Evolutionary conservation across 75 land plant genomes (phyloP).

Genomic region (Larix kaempferi): DNA sequence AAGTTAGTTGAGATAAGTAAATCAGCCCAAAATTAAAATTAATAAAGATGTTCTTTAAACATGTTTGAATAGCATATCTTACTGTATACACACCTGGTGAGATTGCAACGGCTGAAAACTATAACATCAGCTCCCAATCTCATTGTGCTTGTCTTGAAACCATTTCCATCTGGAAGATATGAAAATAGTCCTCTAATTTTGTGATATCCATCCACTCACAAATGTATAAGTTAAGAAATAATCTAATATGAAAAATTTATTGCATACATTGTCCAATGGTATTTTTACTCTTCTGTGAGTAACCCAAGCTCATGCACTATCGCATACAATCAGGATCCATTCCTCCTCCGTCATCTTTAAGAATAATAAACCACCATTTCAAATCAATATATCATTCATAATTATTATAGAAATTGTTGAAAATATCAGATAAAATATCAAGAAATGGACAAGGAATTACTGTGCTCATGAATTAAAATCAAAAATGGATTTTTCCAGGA

Average conservation of each 20-base stretch:
- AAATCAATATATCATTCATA: neutral
- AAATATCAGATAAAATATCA: neutral
- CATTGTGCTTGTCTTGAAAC: conserved; percentile 93
- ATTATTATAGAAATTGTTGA: neutral
- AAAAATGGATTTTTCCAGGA: neutral
- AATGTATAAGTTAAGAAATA: neutral
- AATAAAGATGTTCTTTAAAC: neutral
- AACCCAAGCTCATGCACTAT: conserved; percentile 90
- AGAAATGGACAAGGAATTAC: neutral
- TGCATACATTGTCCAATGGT: conserved; percentile 82
- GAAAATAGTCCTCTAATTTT: neutral
- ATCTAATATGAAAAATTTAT: neutral
- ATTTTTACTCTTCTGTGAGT: conserved; percentile 65
- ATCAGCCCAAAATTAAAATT: neutral
- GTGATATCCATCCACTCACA: neutral
- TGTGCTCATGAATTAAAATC: neutral
- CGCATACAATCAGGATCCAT: conserved; percentile 83
- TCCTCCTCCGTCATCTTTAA: conserved; percentile 94
- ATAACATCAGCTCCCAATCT: conserved; percentile 87
- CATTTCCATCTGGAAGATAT: conserved; percentile 70
- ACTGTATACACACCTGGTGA: conserved; percentile 14
- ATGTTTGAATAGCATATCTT: neutral
- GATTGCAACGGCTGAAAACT: conserved; percentile 50
- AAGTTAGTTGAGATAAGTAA: neutral
- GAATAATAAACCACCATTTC: neutral